Percentiles rank a stretch among this genome's conserved stretches.
phyloP scores from a whole-genome alignment of 2,329 filamentous ascomycete genomes.

The Pestalotiopsis sp. region DNA sequence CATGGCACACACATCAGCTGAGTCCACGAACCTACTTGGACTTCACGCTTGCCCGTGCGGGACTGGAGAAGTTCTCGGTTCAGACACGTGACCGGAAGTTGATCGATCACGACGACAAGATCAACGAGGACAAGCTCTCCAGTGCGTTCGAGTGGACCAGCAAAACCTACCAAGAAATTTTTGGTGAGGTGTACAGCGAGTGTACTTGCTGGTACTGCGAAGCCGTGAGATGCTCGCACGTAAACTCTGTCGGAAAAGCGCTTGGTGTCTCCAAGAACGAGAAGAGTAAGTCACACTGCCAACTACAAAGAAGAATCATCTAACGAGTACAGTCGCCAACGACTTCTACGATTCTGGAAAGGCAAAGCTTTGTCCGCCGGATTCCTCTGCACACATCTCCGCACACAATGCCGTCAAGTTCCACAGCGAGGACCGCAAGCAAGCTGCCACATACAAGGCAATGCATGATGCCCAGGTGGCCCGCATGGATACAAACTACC shows the following conservation, averaged over 20 bases:
- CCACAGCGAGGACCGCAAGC: constrained; percentile 25
- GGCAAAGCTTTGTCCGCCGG: constrained; percentile 52
- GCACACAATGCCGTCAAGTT: constrained; percentile 67
- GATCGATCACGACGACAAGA: constrained; percentile 84
- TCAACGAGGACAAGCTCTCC: constrained; percentile 68
- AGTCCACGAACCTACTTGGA: constrained; percentile 63
- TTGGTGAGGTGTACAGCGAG: constrained; percentile 69
- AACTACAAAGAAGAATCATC: neutral
- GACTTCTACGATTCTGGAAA: constrained; percentile 50
- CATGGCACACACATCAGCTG: constrained; percentile 83
- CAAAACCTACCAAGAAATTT: constrained; percentile 68
- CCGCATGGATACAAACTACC: constrained; percentile 58
- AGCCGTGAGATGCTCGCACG: constrained; percentile 61
- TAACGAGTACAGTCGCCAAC: constrained; percentile 35
- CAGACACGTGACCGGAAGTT: constrained; percentile 51
- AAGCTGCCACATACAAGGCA: constrained; percentile 35
- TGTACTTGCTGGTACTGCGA: constrained; percentile 89
- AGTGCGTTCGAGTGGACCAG: constrained; percentile 73
- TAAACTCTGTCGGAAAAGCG: constrained; percentile 46
- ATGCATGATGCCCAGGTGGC: constrained; percentile 35
- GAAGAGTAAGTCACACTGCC: constrained; percentile 34
- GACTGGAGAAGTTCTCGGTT: too few relatives aligned
- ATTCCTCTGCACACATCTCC: constrained; percentile 70
- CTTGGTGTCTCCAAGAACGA: constrained; percentile 49
- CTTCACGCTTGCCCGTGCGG: constrained; percentile 45